Conservation (phyloP, 2,329 filamentous ascomycete genomes). For the Talaromyces sp. region DNA sequence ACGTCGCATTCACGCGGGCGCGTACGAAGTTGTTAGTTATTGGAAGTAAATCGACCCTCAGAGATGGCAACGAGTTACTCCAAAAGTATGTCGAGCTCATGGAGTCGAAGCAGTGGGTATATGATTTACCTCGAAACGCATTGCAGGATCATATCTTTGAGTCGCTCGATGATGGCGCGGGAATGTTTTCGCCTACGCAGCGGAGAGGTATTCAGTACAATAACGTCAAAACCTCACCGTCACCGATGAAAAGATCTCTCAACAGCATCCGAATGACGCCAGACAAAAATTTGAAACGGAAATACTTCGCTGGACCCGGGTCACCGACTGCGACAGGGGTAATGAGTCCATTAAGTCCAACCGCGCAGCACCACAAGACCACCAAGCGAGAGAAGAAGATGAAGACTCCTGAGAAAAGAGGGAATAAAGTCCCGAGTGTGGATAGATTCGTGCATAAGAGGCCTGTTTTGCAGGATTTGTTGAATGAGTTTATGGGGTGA, state of each 20-base stretch:
- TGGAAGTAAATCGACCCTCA: conserved; percentile 77
- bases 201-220: conserved; percentile 21
- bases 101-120: conserved; percentile 74
- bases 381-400: conserved; percentile 34
- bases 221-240: conserved; percentile 17
- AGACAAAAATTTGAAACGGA: conserved; percentile 24
- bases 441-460: conserved; percentile 62
- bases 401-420: conserved; percentile 59
- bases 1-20: conserved; percentile 91
- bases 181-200: conserved; percentile 23
- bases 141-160: conserved; percentile 68
- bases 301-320: conserved; percentile 16
- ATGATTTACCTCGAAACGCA: conserved; percentile 66
- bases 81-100: conserved; percentile 74
- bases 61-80: conserved; percentile 68
- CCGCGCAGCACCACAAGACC: conserved; percentile 37
- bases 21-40: conserved; percentile 88
- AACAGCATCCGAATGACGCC: conserved; percentile 20
- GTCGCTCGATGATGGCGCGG: conserved; percentile 27
- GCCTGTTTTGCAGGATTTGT: conserved; percentile 70
- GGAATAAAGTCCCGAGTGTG: conserved; percentile 53
- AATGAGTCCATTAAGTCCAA: conserved; percentile 34
- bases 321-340: conserved; percentile 12
- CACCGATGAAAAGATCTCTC: conserved; percentile 11
- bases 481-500: conserved; percentile 61